A percentile compares a stretch with the other conserved stretches of the same genome.
These are phyloP conservation scores for Coemansia sp. DNA, from an alignment of 192 early-diverging fungal genomes.

Conservation along the genomic window DNA sequence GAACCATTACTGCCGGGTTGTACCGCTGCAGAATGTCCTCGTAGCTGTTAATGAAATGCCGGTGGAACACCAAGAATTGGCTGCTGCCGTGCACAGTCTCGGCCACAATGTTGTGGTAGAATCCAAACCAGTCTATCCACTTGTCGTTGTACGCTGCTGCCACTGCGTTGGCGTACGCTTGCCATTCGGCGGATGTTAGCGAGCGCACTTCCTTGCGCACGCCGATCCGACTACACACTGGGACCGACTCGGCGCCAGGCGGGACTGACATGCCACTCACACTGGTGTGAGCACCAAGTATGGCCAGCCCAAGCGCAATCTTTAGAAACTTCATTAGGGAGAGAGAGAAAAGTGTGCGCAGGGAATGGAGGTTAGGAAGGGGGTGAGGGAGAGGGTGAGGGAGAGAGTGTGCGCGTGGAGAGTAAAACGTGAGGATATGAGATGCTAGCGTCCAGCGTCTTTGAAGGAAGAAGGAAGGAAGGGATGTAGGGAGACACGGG, in stretches of 20 bases:
- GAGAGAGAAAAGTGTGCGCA: neutral
- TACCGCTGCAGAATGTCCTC: conserved; percentile 52
- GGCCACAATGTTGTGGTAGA: conserved; percentile 32
- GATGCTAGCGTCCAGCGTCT: conserved; percentile 4
- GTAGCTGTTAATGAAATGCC: conserved; percentile 52
- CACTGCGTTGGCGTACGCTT: conserved; percentile 32
- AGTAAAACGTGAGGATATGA: conserved; percentile 1
- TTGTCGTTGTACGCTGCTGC: conserved; percentile 21
- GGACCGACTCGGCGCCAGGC: conserved; percentile 22
- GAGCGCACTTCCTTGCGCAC: conserved; percentile 52
- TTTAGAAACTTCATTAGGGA: conserved; percentile 35
- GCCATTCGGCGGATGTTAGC: conserved; percentile 39
- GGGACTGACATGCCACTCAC: conserved; percentile 19
- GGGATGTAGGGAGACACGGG: neutral
- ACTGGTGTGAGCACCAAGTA: conserved; percentile 3
- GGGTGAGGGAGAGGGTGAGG: neutral
- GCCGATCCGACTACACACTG: conserved; percentile 12
- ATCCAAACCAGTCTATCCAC: conserved; percentile 52
- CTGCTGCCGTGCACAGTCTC: conserved; percentile 32
- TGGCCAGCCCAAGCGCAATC: conserved; percentile 25
- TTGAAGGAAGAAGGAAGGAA: neutral
- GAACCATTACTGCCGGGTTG: conserved; percentile 38
- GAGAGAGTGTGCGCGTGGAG: neutral
- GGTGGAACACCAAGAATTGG: conserved; percentile 54
- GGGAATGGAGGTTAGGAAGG: neutral